Evolutionary conservation across 2,329 filamentous ascomycete genomes (phyloP), one percentile per base, ranked within the genome.

Genomic region (Emmonsiellopsis sp.): DNA sequence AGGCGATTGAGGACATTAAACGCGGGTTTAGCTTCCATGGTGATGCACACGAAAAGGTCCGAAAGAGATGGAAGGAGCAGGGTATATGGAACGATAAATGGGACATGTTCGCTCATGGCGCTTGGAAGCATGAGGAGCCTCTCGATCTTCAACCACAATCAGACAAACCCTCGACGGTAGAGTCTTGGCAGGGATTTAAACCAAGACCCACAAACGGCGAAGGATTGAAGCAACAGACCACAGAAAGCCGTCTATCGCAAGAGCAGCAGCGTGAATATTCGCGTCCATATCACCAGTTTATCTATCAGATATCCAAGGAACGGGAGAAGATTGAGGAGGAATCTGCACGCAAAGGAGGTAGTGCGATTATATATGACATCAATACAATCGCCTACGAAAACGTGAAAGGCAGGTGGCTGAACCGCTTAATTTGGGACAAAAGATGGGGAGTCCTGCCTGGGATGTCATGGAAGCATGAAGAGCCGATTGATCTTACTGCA

Each of bases 401-500:
- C 57, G 55, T 65, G 54, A 65, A 62, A 55, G 61, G 58, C 51
- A 60, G 55, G 35, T 65, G 60, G 65, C 60, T 54, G 30, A 60
- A 61, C 54, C 56, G 58, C 59, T 50, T 55, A 40, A 65, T 66
- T 57, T 67, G 59, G 61, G 61, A 65, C 43, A 37, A 41, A 54
- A 61, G 52, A 60, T 65, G 61, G 64, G 61, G 63, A 58, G 56
- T 61, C 57, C 57, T 66, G 54, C 63, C 60, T 59, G 62, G 63
- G 47, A 66, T 65, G 60, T 62, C 59, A 52, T 67, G 61, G 63
- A 66, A 63, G 59, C 60, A 64, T 61, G 61, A 65, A 62, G 45
- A 61, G 53, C 61, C 59, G 5, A 10, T 44, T 44, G 42, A 44
- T 26, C 20, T 26, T 26, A 26, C 20, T 26, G 20, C 20, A 26